Evolutionary conservation across 148 eudicot genomes (phyloP), one percentile per base, ranked within the genome.

Genomic region (Vaccinium corymbosum): DNA sequence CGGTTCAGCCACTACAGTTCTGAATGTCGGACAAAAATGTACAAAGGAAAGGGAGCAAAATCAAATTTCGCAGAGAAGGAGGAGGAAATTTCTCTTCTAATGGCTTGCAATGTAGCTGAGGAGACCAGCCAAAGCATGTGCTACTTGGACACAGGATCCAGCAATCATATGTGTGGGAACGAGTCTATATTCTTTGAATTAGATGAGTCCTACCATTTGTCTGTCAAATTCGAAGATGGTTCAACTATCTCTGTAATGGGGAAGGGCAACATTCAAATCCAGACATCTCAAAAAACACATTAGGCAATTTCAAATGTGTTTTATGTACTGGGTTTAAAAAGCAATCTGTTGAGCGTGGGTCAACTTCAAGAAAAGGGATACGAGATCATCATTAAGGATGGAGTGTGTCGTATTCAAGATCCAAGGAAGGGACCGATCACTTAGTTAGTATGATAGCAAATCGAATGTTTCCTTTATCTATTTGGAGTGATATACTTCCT

Each of bases 401-500:
- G 32, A 6, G 13, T 64, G 71, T 64, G 71, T 8, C 71, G 3
- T 6, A 32, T 32, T 1, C 2, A 32, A 32, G 35, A 32, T 32
- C 35, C 35, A 32, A 32, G 35, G 35, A 32, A 32, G 35, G 35
- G 35, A 1, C 3, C 22, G 71, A 64, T 64, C 71, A 64, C 71
- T 64, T n/a, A 64, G 29, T 64, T 22, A 64, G 71, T 64, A 64
- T 64, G 71, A 64, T 14, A 64, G 71, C 68, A n/a, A 61, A 61
- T 61, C n/a, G 7, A 61, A 61, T 61, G 68, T 61, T 61, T 6
- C 68, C 25, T 64, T 64, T 64, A 64, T 8, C 2, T 64, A n/a
- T 64, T 8, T 6, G 22, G 71, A 20, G 71, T 22, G 71, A 64
- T 64, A 9, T 8, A 8, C 29, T 64, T 64, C 71, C 71, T 64